Conservation (phyloP, 129 eudicot genomes). For the Flaveria trinervia region DNA sequence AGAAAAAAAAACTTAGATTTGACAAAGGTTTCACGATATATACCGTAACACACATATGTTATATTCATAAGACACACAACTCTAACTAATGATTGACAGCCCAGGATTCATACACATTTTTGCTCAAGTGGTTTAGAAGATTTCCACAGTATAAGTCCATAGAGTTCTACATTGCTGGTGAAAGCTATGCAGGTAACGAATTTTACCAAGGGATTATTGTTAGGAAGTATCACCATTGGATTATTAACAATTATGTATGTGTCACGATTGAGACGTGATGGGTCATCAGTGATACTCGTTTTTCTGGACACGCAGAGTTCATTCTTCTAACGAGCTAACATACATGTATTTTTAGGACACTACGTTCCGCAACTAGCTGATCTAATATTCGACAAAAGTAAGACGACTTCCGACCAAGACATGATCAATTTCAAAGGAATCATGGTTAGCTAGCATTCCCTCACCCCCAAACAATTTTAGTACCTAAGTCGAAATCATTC, state of each 20-base stretch:
- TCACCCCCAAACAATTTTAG: not conserved
- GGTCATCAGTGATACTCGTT: too few relatives aligned
- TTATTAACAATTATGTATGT: too few relatives aligned
- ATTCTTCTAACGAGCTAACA: not conserved
- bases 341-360: constrained; percentile 53
- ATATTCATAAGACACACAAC: not conserved
- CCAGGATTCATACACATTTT: constrained; percentile 58
- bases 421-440: constrained; percentile 74
- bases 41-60: not conserved
- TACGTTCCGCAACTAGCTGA: constrained; percentile 84
- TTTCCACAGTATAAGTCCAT: constrained; percentile 84
- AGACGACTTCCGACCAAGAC: constrained; percentile 45
- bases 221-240: too few relatives aligned
- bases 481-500: not conserved
- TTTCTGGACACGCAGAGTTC: not conserved
- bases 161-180: constrained; percentile 86
- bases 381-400: constrained; percentile 53
- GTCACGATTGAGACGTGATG: too few relatives aligned
- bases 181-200: constrained; percentile 81
- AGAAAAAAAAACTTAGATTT: too few relatives aligned
- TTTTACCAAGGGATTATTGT: too few relatives aligned
- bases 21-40: not conserved
- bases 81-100: constrained; percentile 44
- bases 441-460: constrained; percentile 53
- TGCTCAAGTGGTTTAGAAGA: constrained; percentile 70